Conservation (phyloP, 1,139 yeast species). For the Trichomonascaceae sp. region DNA sequence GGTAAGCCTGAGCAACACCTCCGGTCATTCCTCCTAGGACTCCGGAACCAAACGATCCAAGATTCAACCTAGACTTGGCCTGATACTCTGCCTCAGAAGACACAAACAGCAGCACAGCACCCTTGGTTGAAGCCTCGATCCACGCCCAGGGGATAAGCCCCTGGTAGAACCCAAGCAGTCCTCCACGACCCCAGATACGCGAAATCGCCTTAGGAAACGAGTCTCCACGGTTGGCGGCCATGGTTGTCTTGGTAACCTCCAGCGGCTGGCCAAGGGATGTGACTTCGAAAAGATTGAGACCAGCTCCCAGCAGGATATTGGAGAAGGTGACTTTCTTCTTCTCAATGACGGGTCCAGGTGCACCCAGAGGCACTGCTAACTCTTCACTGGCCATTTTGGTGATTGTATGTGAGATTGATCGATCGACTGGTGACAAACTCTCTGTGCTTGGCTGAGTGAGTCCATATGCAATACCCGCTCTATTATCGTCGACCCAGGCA, state of each 20-base stretch:
- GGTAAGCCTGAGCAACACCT: slow-evolving; percentile 91
- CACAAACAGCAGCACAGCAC: slow-evolving; percentile 91
- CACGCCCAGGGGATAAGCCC: slow-evolving; percentile 99
- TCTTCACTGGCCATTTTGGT: background rate
- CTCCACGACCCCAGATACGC: slow-evolving; percentile 88
- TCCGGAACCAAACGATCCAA: slow-evolving; percentile 67
- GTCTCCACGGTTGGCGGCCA: slow-evolving; percentile 88
- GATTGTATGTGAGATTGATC: no score
- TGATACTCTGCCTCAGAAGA: slow-evolving; percentile 85
- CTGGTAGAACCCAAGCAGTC: slow-evolving; percentile 81
- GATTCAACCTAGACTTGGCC: slow-evolving; percentile 45
- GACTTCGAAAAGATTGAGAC: slow-evolving; percentile 81
- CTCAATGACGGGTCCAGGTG: slow-evolving; percentile 25
- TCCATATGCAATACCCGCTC: no score
- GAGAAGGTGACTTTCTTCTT: slow-evolving; percentile 84
- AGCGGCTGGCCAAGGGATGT: slow-evolving; percentile 94
- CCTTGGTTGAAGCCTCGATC: slow-evolving; percentile 98
- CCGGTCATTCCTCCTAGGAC: slow-evolving; percentile 92
- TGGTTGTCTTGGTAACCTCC: slow-evolving; percentile 87
- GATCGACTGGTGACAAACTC: no score
- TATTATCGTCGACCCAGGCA: no score
- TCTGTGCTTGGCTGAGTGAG: no score
- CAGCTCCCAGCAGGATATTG: slow-evolving; percentile 88
- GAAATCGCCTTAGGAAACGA: slow-evolving; percentile 53
- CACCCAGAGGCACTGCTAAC: background rate